phyloP scores from a whole-genome alignment of 495 filamentous ascomycete species.

The Penicillium cataractarum region DNA sequence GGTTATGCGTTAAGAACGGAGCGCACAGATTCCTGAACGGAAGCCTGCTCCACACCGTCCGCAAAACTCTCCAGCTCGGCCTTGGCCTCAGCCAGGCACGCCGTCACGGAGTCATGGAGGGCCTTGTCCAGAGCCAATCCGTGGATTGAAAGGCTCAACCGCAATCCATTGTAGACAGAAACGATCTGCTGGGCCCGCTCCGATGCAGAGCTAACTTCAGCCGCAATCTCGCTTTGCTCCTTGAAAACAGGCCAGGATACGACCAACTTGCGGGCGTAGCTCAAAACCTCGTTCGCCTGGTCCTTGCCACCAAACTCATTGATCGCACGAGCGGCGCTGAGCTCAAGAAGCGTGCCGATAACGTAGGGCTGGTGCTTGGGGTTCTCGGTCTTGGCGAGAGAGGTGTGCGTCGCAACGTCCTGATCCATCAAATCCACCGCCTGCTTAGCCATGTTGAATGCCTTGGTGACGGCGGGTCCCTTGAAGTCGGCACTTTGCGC shows the following conservation, averaged over 20 bases:
- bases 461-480: slow-evolving; percentile 34
- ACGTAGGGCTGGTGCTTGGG: slow-evolving; percentile 44
- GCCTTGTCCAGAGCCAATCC: slow-evolving; percentile 17
- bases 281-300: slow-evolving; percentile 34
- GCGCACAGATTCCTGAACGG: not conserved
- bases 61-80: slow-evolving; percentile 23
- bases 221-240: slow-evolving; percentile 24
- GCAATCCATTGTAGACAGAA: slow-evolving; percentile 39
- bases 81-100: slow-evolving; percentile 19
- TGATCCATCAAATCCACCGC: slow-evolving; percentile 56
- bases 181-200: slow-evolving; percentile 36
- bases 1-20: not conserved
- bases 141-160: slow-evolving; percentile 21
- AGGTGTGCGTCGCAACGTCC: slow-evolving; percentile 35
- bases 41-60: not conserved
- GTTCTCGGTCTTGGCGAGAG: slow-evolving; percentile 22
- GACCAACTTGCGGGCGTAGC: slow-evolving; percentile 44
- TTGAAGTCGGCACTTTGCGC: slow-evolving; percentile 50
- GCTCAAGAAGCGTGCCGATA: slow-evolving; percentile 48
- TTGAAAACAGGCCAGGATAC: slow-evolving; percentile 25
- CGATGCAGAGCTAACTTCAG: slow-evolving; percentile 11
- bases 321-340: slow-evolving; percentile 45
- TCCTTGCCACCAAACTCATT: slow-evolving; percentile 35
- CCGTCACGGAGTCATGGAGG: slow-evolving; percentile 7
- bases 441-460: slow-evolving; percentile 50